Conservation (phyloP, 169 alveolate genomes). For the Plasmodium blacklocki region DNA sequence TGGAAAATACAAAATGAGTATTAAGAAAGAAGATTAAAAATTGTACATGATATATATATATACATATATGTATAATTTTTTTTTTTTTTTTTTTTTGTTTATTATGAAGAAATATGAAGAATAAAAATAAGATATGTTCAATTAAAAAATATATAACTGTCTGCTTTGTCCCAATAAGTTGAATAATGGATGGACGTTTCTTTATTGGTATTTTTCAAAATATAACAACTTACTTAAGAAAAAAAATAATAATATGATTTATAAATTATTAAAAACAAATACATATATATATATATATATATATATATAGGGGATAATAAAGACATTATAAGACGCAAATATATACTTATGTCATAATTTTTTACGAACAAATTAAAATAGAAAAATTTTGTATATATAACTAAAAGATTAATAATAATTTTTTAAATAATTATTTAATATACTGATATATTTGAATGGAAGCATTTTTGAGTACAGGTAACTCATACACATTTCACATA, state of each 20-base stretch:
- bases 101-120: neutral
- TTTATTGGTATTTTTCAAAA: slow-evolving; percentile 45
- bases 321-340: no score
- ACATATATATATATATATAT: neutral
- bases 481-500: slow-evolving; percentile 59
- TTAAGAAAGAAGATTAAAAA: slow-evolving; percentile 1
- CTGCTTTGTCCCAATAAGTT: slow-evolving; percentile 72
- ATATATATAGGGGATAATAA: neutral
- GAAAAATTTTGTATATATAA: no score
- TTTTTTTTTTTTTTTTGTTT: slow-evolving; percentile 5
- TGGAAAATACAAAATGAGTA: slow-evolving; percentile 2
- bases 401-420: no score
- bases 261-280: neutral
- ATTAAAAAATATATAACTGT: slow-evolving; percentile 23
- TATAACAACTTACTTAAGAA: slow-evolving; percentile 72
- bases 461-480: slow-evolving; percentile 65
- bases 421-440: neutral
- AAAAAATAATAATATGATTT: neutral
- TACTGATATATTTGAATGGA: slow-evolving; percentile 66
- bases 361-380: no score
- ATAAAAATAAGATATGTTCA: no score
- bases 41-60: neutral
- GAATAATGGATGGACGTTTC: slow-evolving; percentile 62
- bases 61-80: neutral
- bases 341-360: no score